These are phyloP conservation scores for Dionaea muscipula DNA, from an alignment of 179 eudicot genomes.

Conservation along the genomic window DNA sequence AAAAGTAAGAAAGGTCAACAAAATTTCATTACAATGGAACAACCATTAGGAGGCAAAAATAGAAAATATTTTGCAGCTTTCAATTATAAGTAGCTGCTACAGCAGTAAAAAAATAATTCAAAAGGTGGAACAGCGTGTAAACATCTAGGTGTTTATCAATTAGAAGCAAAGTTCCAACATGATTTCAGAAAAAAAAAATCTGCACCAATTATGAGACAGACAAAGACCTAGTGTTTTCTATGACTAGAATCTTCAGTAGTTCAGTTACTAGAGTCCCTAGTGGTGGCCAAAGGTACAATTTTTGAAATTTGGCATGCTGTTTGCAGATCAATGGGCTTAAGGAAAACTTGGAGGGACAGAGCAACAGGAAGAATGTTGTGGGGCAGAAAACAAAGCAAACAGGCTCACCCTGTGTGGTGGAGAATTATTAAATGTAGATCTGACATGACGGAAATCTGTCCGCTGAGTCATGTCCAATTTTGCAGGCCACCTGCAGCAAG, in stretches of 20 bases:
- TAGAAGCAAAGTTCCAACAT: too few species aligned
- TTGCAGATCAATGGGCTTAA: not conserved
- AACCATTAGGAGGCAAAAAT: not conserved
- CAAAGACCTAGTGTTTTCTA: too few species aligned
- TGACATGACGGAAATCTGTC: conserved; percentile 86
- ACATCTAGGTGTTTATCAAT: too few species aligned
- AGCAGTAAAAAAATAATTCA: too few species aligned
- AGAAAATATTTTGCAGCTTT: too few species aligned
- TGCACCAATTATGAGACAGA: too few species aligned
- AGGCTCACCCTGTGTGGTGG: conserved; percentile 65
- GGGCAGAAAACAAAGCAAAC: not conserved
- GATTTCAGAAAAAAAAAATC: too few species aligned
- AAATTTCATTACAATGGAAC: not conserved
- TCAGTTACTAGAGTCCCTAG: too few species aligned
- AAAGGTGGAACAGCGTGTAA: too few species aligned
- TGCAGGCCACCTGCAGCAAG: conserved; percentile 76
- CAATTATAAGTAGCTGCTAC: too few species aligned
- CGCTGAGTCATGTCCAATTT: conserved; percentile 96
- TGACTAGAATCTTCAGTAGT: too few species aligned
- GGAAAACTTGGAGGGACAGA: not conserved
- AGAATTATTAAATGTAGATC: conserved; percentile 58
- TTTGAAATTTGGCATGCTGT: too few species aligned
- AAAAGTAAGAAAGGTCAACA: not conserved
- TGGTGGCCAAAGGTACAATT: not conserved
- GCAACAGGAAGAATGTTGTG: not conserved